phyloP scores from a whole-genome alignment of 2,329 filamentous ascomycete genomes.

The Calonectria hawksworthii region DNA sequence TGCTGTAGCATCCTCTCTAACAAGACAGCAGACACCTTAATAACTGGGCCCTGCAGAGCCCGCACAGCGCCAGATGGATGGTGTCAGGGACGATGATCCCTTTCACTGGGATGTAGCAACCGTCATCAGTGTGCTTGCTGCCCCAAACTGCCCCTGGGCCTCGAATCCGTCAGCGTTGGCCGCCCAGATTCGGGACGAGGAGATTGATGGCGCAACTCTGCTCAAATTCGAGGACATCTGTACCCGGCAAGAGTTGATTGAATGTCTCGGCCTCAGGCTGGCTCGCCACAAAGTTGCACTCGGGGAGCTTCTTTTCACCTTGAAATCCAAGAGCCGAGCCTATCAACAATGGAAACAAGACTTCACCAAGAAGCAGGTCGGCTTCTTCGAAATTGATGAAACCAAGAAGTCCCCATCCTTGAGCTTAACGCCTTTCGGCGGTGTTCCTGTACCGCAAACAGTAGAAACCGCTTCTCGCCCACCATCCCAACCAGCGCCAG shows the following conservation, averaged over 20 bases:
- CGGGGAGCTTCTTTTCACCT: constrained; percentile 67
- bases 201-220: constrained; percentile 75
- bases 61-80: constrained; percentile 44
- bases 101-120: constrained; percentile 79
- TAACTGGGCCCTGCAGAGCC: constrained; percentile 16
- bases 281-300: constrained; percentile 72
- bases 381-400: constrained; percentile 24
- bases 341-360: constrained; percentile 56
- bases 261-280: constrained; percentile 69
- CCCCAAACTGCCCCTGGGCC: constrained; percentile 64
- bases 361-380: constrained; percentile 36
- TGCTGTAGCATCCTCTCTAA: neutral
- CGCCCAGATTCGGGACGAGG: constrained; percentile 68
- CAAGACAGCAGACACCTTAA: neutral
- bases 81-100: constrained; percentile 69
- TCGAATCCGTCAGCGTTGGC: constrained; percentile 66
- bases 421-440: neutral
- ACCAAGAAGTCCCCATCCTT: neutral
- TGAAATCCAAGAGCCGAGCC: constrained; percentile 65
- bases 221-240: constrained; percentile 69
- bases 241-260: constrained; percentile 63
- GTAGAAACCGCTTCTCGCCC: neutral
- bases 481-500: neutral
- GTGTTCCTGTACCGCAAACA: neutral
- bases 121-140: constrained; percentile 76